Evolutionary conservation across 768 basidiomycete genomes (phyloP).

Genomic region (Phlebiopsis flavidoalba): DNA sequence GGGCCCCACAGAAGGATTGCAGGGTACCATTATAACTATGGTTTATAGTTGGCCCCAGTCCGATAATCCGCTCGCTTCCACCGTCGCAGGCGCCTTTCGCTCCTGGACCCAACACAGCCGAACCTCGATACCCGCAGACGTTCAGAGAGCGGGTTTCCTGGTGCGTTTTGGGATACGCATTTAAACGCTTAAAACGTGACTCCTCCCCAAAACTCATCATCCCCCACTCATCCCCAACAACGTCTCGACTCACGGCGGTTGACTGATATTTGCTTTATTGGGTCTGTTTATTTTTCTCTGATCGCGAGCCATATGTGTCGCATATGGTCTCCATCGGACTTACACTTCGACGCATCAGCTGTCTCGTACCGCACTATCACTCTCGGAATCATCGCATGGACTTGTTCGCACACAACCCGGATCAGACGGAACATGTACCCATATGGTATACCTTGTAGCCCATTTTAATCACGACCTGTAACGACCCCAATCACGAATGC

Average conservation of each 20-base stretch:
- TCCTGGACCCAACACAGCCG: not conserved
- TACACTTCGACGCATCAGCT: no score
- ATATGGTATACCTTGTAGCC: constrained; percentile 10
- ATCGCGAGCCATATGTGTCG: no score
- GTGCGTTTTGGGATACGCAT: not conserved
- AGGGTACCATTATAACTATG: not conserved
- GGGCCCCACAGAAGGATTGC: constrained; percentile 1
- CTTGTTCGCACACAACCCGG: constrained; percentile 1
- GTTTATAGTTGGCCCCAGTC: constrained; percentile 10
- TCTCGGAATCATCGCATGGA: not conserved
- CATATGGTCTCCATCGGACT: not conserved
- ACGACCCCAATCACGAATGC: constrained; percentile 2
- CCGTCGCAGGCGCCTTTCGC: not conserved
- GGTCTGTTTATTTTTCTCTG: not conserved
- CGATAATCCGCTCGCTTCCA: constrained; percentile 5
- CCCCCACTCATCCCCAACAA: not conserved
- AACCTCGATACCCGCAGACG: not conserved
- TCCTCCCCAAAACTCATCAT: not conserved
- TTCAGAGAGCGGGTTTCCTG: not conserved
- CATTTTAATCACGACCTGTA: constrained; percentile 11
- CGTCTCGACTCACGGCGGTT: not conserved
- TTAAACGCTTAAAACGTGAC: not conserved
- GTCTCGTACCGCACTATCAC: not conserved
- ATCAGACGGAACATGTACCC: constrained; percentile 6
- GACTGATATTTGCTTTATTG: not conserved